A percentile compares a stretch with the other conserved stretches of the same genome.
These are phyloP conservation scores for Dendrobium huoshanense DNA, from an alignment of 106 monocot genomes.

Conservation along the genomic window DNA sequence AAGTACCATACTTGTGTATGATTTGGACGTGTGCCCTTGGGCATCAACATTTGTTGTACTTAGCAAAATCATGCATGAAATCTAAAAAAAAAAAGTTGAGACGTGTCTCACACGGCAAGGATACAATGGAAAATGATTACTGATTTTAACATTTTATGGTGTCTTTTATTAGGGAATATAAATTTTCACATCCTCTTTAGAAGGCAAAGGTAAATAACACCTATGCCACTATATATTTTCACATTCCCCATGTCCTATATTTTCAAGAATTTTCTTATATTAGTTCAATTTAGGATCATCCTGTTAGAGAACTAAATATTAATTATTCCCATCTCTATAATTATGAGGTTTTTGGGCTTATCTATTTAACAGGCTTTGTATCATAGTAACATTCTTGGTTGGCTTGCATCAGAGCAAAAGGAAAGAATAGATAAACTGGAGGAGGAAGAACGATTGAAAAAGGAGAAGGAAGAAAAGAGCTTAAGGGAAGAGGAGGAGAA, in stretches of 20 bases:
- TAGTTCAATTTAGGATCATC: neutral
- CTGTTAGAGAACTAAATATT: neutral
- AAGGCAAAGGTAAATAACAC: neutral
- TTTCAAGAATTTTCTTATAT: neutral
- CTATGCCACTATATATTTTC: neutral
- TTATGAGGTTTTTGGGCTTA: neutral
- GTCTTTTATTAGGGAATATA: neutral
- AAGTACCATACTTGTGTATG: neutral
- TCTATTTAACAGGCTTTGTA: neutral
- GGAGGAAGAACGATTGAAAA: constrained; percentile 68
- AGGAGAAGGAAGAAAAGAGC: constrained; percentile 76
- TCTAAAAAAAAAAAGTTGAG: neutral
- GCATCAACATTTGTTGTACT: neutral
- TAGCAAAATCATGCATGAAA: neutral
- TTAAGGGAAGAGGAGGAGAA: constrained; percentile 56
- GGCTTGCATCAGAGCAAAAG: constrained; percentile 63
- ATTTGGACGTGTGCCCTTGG: neutral
- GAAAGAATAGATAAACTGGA: constrained; percentile 86
- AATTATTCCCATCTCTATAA: neutral
- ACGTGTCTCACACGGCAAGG: neutral
- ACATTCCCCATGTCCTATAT: neutral
- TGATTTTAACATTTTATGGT: neutral
- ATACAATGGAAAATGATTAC: neutral
- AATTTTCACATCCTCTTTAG: neutral
- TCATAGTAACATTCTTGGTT: constrained; percentile 3